Conservation (phyloP, 345 rosid species). For the Alliaria petiolata region DNA sequence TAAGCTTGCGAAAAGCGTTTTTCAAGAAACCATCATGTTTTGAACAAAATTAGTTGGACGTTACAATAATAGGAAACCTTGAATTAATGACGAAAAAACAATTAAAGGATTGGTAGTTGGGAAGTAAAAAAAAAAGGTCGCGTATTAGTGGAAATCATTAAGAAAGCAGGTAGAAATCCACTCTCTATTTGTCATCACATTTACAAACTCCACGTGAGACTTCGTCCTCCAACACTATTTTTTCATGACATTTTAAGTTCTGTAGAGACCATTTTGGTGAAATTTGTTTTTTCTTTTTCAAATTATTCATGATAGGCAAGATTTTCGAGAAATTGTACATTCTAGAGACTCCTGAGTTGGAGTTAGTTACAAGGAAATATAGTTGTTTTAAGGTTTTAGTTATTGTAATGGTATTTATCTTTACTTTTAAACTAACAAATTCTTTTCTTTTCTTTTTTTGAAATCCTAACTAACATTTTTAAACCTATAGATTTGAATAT, state of each 20-base stretch:
- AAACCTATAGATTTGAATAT: background rate
- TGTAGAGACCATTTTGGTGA: background rate
- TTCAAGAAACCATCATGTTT: background rate
- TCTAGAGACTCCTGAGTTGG: background rate
- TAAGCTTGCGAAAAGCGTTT: background rate
- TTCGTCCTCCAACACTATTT: constrained; percentile 6
- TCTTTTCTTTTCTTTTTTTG: background rate
- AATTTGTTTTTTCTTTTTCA: background rate
- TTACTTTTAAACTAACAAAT: background rate
- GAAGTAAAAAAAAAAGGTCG: constrained; percentile 13
- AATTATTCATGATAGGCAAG: background rate
- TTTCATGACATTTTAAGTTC: background rate
- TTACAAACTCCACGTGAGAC: constrained; percentile 7
- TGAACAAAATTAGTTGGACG: constrained; percentile 12
- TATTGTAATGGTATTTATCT: background rate
- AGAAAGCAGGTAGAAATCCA: constrained; percentile 24
- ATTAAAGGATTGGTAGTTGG: background rate
- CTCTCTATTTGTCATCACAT: constrained; percentile 3
- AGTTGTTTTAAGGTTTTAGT: background rate
- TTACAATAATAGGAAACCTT: constrained; percentile 15
- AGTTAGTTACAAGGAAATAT: background rate
- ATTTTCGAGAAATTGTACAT: background rate
- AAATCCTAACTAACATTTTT: too few species aligned
- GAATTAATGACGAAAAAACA: background rate
- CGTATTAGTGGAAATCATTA: constrained; percentile 7